Base-by-base conservation (phyloP, 2,329 filamentous ascomycete species). In the Lanzia echinophila region DNA sequence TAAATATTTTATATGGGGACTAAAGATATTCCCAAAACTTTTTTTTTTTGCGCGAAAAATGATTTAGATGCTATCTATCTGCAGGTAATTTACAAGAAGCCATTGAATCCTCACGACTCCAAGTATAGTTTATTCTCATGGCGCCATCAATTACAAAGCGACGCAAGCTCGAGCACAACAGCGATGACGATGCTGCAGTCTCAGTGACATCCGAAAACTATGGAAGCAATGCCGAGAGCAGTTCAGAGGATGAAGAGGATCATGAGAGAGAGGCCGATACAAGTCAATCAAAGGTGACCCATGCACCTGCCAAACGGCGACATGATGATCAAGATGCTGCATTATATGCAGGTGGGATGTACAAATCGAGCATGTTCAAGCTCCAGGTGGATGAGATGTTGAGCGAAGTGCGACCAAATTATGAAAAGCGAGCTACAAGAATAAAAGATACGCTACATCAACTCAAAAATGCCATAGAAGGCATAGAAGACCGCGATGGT, bases 311-410 rank as follows among this genome's bases (percentile, higher is more conserved):
- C 11, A 64, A 58, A 39, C 59, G 60, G 38, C 39, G 58, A 22
- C 60, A 61, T 47, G 43, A 56, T 36, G 57, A 57, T 10, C 61
- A 63, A 56, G 60, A 67, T 53, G 60, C 65, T 47, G 71, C 71
- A 49, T 67, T 72, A 24, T 78, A 75, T 64, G 57, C 64, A 11
- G 65, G 60, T 22, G 64, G 65, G 15, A 19, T 78, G n/a, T 84
- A 79, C 72, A 84, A 84, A 64, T 84, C 81, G 42, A 84, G 76
- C 65, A 71, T 85, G 54, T 86, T 87, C 71, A 85, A 85, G 65
- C 68, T 87, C 10, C 83, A 87, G 65, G 73, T 85, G 33, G 80
- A 86, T 58, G 82, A 86, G 61, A 71, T 87, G 54, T 67, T 86
- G 48, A 68, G 72, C 6, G 78, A 82, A 59, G 71, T 83, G 47